Base-by-base conservation (phyloP, 2,329 filamentous ascomycete genomes). In the Ophiostoma quercus region DNA sequence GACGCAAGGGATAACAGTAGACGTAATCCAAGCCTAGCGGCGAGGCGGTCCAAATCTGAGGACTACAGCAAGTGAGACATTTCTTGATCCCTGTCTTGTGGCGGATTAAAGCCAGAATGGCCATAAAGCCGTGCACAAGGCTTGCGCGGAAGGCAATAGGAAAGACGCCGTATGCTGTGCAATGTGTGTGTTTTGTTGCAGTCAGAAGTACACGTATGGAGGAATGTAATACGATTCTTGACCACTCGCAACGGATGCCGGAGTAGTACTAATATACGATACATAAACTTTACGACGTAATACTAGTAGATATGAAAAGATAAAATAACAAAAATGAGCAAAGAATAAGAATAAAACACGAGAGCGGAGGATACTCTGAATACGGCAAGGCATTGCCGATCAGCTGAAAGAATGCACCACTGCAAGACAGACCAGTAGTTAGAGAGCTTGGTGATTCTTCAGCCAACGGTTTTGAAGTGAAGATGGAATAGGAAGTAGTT, bases 311-410 rank as follows among this genome's bases (percentile, higher is more conserved):
- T 14, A 47, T 3, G 8, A 62, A 6, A 2, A 11, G 47, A 29
- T 22, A n/a, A 16, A 19, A 16, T 29, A 39, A 25, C 25, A 43
- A 6, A 34, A 6, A 5, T 16, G 32, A 4, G 22, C 1, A 32
- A 6, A 11, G 57, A 62, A 62, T 3, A 8, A 37, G 1, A 25
- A 32, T 47, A 4, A 34, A 54, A 66, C 43, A 25, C 22, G 32
- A 37, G 34, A 66, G 19, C 60, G 63, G 63, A 66, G 63, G 29
- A 63, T 19, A n/a, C 7, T 37, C 60, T 63, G 16, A 25, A 54
- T 54, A 25, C 19, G 60, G 67, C 51, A 68, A 68, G 67, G 54
- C 67, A 43, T 12, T n/a, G 54, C n/a, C 54, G 39, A 29, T 57
- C 67, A 39, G 60, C 60, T 37, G 60, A 37, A 37, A n/a, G 25